Base-by-base conservation (phyloP, 345 rosid genomes). In the Barbarea vulgaris region DNA sequence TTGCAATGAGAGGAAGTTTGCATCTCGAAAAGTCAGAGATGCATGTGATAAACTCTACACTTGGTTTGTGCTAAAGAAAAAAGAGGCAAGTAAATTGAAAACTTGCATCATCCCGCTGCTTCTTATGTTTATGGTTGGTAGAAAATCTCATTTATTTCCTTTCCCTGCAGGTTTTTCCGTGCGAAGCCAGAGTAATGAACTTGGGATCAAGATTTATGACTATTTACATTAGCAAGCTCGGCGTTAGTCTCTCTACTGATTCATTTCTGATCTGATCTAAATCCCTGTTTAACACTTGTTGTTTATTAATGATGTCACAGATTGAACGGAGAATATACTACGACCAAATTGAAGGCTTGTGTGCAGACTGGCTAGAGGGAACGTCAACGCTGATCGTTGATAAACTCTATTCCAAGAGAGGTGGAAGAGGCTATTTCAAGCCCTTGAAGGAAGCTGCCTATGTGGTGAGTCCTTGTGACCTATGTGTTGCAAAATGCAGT, bases 141-240 rank as follows among this genome's bases (percentile, higher is more conserved):
- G n/a, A 4, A 58, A 64, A 18, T 56, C 64, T 63, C 47, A 51
- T 57, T 12, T 54, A 5, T 39, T 46, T 31, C 18, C 21, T 34
- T 30, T 61, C 64, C 76, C 37, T 85, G 74, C 91, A 94, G 98
- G 77, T 88, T 72, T 73, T 85, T 57, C 77, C 87, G 4, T 80
- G 96, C 2, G 89, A 91, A 80, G 98, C 93, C 27, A 83, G 96
- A 83, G 97, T 94, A 27, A 27, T 91, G 84, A 91, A 83, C 74
- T 72, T 94, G 58, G 98, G 98, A 34, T 92, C 93, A 30, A 87
- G 85, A 68, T 94, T 94, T 82, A 88, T 94, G 96, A 81, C 98
- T 53, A 59, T 94, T 42, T 94, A 91, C 74, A 84, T 94, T 39
- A 81, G 82, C 77, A 87, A 88, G 76, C 78, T 94, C 27, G 88